These are phyloP conservation scores for Didymella keratinophila DNA, from an alignment of 2,329 filamentous ascomycete genomes.

Conservation along the genomic window DNA sequence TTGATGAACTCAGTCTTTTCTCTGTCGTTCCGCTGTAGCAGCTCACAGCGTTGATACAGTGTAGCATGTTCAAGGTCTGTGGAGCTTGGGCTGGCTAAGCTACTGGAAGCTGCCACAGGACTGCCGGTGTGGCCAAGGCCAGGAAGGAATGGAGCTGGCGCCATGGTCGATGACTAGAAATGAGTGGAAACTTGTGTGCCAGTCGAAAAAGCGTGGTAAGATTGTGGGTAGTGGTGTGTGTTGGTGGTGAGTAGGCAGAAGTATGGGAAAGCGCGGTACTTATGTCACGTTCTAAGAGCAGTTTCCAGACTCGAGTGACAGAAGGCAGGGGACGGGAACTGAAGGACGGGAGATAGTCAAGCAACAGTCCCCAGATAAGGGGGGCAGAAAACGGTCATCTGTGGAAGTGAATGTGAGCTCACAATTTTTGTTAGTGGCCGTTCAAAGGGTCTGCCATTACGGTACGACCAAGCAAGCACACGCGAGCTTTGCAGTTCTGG, in stretches of 20 bases:
- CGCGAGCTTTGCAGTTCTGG: conserved; percentile 13
- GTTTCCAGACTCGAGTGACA: conserved; percentile 15
- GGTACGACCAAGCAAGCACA: conserved; percentile 18
- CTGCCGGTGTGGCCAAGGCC: conserved; percentile 18
- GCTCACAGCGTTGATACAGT: conserved; percentile 44
- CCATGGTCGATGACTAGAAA: conserved; percentile 19
- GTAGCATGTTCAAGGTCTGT: conserved; percentile 19
- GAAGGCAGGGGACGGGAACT: neutral
- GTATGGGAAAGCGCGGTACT: conserved; percentile 14
- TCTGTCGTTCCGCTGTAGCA: conserved; percentile 39
- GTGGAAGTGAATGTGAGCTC: conserved; percentile 18
- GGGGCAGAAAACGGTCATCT: conserved; percentile 7
- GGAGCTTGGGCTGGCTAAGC: conserved; percentile 3
- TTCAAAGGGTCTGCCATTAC: conserved; percentile 17
- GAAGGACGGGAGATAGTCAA: neutral
- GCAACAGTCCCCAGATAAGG: conserved; percentile 1
- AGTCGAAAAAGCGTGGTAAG: neutral
- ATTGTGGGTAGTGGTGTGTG: neutral
- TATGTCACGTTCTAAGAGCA: conserved; percentile 3
- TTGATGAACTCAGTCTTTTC: conserved; percentile 46
- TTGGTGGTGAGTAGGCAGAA: conserved; percentile 19
- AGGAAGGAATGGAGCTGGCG: conserved; percentile 22
- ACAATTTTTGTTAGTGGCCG: conserved; percentile 17
- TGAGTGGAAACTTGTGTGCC: neutral
- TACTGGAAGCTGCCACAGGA: conserved; percentile 3